Evolutionary conservation across 148 eudicot species (phyloP), one percentile per base, ranked within the genome.

Genomic region (Dysphania ambrosioides): DNA sequence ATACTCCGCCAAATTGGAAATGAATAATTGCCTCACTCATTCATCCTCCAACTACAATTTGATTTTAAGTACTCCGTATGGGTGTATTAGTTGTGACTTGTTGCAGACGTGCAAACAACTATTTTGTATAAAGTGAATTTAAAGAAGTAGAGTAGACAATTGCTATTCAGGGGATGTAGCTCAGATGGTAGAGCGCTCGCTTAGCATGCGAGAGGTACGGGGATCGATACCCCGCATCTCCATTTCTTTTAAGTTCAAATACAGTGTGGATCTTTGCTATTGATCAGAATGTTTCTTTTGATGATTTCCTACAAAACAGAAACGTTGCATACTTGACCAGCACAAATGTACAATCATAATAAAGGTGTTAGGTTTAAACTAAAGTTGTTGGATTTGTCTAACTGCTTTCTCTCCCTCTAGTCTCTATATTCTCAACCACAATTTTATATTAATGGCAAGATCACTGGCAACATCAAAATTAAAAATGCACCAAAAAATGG

Each of bases 111-210:
- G n/a, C n/a, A n/a, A n/a, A n/a, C n/a, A n/a, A n/a, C n/a, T n/a
- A n/a, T n/a, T n/a, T n/a, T n/a, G n/a, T n/a, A n/a, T n/a, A n/a
- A n/a, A n/a, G n/a, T n/a, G n/a, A n/a, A n/a, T n/a, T n/a, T n/a
- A n/a, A n/a, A n/a, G n/a, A n/a, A n/a, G n/a, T n/a, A n/a, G n/a
- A n/a, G n/a, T n/a, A n/a, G n/a, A n/a, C n/a, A n/a, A n/a, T n/a
- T n/a, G n/a, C n/a, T n/a, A n/a, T n/a, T n/a, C n/a, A n/a, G 97
- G 97, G 98, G 97, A 89, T 89, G 98, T 93, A 93, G 98, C 95
- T 91, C 98, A 93, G 98, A 91, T 93, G 97, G 95, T 93, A 91
- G 97, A 91, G 98, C 95, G 91, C 91, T 91, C 98, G 97, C 98
- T 93, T 91, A 91, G 97, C 93, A 91, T 89, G 94, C 93, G 93